Base-by-base conservation (phyloP, 179 eudicot genomes). In the Vitellaria paradoxa region DNA sequence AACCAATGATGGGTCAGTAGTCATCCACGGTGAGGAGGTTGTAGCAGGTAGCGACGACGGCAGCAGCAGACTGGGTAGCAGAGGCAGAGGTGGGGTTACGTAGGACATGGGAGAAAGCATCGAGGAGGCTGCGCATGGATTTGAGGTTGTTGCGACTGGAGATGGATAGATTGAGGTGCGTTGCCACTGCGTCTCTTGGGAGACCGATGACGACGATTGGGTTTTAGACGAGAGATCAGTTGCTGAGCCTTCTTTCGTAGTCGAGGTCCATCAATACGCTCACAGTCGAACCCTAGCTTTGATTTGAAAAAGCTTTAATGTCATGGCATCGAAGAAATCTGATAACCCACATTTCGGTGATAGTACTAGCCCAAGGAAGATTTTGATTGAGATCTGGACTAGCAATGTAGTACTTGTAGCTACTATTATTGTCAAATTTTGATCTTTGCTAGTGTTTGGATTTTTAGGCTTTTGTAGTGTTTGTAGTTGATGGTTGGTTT, bases 121-220 rank as follows among this genome's bases (percentile, higher is more conserved):
- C 95, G 61, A 95, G 93, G 53, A 89, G 80, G 30, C 92, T 92
- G 15, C 75, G 85, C 0, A 93, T 87, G 26, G 91, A 81, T 80
- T 90, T 89, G 21, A 95, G 77, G 3, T 82, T 12, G 4, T 88
- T 85, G 6, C 85, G 84, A 59, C 82, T 65, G 18, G 92, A 81
- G 74, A 95, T 93, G 1, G 99, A 93, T 80, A 95, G 81, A 85
- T 95, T 95, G 13, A 90, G 82, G 46, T 93, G 87, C 0, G 92
- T 79, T 0, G 99, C 99, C 12, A 97, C 85, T n/a, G 97, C 97
- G 87, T 89, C 7, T 91, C 98, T 42, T 96, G 97, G 8, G 84
- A 57, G 9, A 84, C n/a, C 0, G 78, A 47, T 9, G 87, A 53
- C 0, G 87, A 56, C 2, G 97, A 90, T 30, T 2, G 2, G 37